Evolutionary conservation across 371 early-diverging fungal genomes (phyloP), one percentile per base, ranked within the genome.

Genomic region (Apophysomyces variabilis): DNA sequence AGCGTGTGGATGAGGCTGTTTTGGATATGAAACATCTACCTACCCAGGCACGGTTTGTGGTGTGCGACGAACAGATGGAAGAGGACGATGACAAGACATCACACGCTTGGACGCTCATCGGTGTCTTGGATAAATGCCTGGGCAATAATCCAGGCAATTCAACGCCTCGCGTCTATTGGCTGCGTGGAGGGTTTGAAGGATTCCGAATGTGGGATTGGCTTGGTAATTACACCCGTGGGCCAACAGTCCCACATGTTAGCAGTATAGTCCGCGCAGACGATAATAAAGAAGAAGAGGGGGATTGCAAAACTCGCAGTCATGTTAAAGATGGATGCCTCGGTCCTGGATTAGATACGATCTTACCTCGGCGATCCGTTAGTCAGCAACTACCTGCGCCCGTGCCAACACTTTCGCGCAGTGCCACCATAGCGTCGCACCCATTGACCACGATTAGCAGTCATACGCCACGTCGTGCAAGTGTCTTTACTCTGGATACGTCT

Each of bases 61-160:
- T 89, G 0, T 81, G 82, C 62, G 89, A 89, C 66, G 84, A 86
- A 36, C 68, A 72, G 5, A 86, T 85, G 83, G 58, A 68, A 13
- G 73, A 86, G 26, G 32, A 26, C 3, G 59, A 62, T 5, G 73
- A 82, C 45, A 72, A 70, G 9, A 61, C 77, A 14, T 73, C 78
- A 3, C 72, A 76, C 18, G 84, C 81, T 14, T 83, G 82, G 79
- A 85, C 84, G 0, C 63, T 85, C 36, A 70, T 84, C 5, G 75
- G 66, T 37, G 84, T 79, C 3, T 62, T 85, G 60, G 79, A 79
- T 60, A 72, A 75, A n/a, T 75, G 35, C 32, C 14, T 46, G 13
- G 16, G 7, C 7, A n/a, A 16, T 35, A 16, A 18, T 26, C 32
- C 3, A 26, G 32, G 32, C 11, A 26, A 18, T 56, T 13, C 39